Conservation (phyloP, 2,329 filamentous ascomycete species). For the Colletotrichum sublineola region DNA sequence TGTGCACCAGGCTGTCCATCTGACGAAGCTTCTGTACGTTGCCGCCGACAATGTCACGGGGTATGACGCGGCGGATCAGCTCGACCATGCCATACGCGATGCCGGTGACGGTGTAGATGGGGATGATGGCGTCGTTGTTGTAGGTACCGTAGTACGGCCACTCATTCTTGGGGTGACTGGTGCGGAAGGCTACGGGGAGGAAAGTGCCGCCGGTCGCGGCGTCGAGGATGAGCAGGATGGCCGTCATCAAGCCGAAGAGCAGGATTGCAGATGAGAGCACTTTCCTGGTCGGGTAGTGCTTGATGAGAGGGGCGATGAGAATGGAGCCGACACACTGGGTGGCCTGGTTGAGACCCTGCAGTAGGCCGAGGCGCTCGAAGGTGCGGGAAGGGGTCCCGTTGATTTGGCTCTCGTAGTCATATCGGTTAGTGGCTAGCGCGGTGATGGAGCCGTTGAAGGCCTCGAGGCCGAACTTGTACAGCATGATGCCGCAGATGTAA, state of each 20-base stretch:
- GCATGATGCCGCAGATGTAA: slow-evolving; percentile 64
- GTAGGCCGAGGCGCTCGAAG: slow-evolving; percentile 61
- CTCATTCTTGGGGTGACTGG: slow-evolving; percentile 51
- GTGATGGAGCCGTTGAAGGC: slow-evolving; percentile 65
- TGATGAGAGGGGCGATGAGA: slow-evolving; percentile 63
- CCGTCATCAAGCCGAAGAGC: slow-evolving; percentile 61
- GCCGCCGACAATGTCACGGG: slow-evolving; percentile 64
- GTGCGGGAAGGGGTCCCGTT: slow-evolving; percentile 46
- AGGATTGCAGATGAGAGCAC: slow-evolving; percentile 60
- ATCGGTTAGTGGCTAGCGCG: slow-evolving; percentile 63
- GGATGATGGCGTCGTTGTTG: slow-evolving; percentile 63
- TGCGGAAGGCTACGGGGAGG: slow-evolving; percentile 46
- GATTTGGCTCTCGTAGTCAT: slow-evolving; percentile 50
- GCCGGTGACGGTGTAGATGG: slow-evolving; percentile 59
- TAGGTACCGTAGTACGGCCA: slow-evolving; percentile 62
- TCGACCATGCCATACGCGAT: slow-evolving; percentile 64
- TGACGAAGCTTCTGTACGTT: slow-evolving; percentile 63
- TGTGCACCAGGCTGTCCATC: slow-evolving; percentile 57
- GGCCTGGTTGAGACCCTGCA: slow-evolving; percentile 63
- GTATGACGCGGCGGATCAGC: slow-evolving; percentile 64
- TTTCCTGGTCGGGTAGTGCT: slow-evolving; percentile 60
- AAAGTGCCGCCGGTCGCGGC: slow-evolving; percentile 62
- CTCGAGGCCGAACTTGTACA: slow-evolving; percentile 66
- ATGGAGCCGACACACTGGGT: slow-evolving; percentile 65
- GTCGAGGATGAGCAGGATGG: slow-evolving; percentile 62